A percentile compares a stretch with the other conserved stretches of the same genome.
These are phyloP conservation scores for Fusarium euwallaceae DNA, from an alignment of 2,329 filamentous ascomycete species.

Conservation along the genomic window DNA sequence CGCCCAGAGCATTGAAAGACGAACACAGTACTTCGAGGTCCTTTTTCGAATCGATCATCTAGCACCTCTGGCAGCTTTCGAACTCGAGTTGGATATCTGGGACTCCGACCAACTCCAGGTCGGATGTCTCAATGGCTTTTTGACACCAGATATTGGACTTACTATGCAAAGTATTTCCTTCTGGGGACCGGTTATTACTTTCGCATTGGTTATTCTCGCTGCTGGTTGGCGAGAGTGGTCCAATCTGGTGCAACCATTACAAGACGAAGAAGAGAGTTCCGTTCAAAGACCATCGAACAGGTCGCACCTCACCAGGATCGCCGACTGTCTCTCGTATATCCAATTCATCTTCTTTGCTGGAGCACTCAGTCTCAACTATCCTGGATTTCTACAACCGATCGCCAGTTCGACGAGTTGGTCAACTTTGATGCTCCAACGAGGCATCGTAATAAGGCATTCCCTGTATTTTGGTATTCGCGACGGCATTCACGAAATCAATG, in stretches of 20 bases:
- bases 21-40: constrained; percentile 1
- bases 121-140: constrained; percentile 27
- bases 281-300: constrained; percentile 8
- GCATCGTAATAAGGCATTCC: constrained; percentile 41
- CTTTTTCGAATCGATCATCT: constrained; percentile 48
- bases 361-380: constrained; percentile 77
- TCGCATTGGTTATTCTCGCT: constrained; percentile 32
- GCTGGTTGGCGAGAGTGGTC: constrained; percentile 34
- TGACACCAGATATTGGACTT: constrained; percentile 37
- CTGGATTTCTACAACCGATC: constrained; percentile 79
- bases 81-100: constrained; percentile 30
- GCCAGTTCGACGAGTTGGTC: constrained; percentile 78
- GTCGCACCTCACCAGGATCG: constrained; percentile 42
- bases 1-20: not conserved
- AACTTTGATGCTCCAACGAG: constrained; percentile 69
- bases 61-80: constrained; percentile 33
- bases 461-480: constrained; percentile 55
- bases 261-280: constrained; percentile 24
- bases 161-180: constrained; percentile 10
- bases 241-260: constrained; percentile 12
- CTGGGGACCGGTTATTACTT: constrained; percentile 28
- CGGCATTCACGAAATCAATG: constrained; percentile 75
- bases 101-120: constrained; percentile 29
- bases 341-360: constrained; percentile 81
- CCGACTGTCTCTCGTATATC: constrained; percentile 78